phyloP scores from a whole-genome alignment of 2,329 filamentous ascomycete species.

The Talaromyces sp. region DNA sequence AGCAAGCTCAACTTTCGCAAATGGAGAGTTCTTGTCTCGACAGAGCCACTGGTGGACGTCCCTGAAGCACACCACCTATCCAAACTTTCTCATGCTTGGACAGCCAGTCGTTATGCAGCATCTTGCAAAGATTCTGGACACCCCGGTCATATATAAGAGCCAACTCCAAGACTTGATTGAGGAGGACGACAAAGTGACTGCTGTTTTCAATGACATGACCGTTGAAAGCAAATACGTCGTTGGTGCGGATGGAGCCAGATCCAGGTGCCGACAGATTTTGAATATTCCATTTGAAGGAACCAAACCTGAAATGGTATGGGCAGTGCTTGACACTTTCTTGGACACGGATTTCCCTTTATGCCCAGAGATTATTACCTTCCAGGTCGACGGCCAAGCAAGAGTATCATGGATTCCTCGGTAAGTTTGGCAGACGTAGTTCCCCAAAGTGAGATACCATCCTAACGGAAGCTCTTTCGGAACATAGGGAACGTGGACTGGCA shows the following conservation, averaged over 20 bases:
- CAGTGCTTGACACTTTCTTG: slow-evolving; percentile 10
- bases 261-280: background rate
- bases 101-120: slow-evolving; percentile 8
- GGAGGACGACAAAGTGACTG: background rate
- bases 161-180: slow-evolving; percentile 3
- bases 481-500: slow-evolving; percentile 7
- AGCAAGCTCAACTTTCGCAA: slow-evolving; percentile 9
- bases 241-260: slow-evolving; percentile 8
- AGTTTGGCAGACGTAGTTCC: background rate
- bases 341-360: slow-evolving; percentile 9
- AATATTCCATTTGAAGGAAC: slow-evolving; percentile 11
- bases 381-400: slow-evolving; percentile 4
- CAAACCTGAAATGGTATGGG: slow-evolving; percentile 11
- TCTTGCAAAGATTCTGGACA: slow-evolving; percentile 1
- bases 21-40: slow-evolving; percentile 7
- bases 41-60: slow-evolving; percentile 11
- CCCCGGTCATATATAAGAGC: background rate
- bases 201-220: background rate
- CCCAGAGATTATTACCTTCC: slow-evolving; percentile 9
- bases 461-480: background rate
- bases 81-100: slow-evolving; percentile 13
- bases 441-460: background rate
- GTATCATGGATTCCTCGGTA: slow-evolving; percentile 11
- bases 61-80: slow-evolving; percentile 2
- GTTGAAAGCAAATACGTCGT: slow-evolving; percentile 7